Percentiles rank a stretch among this genome's conserved stretches.
These are phyloP conservation scores for Mucor lusitanicus DNA, from an alignment of 371 early-diverging fungal genomes.

Conservation along the genomic window DNA sequence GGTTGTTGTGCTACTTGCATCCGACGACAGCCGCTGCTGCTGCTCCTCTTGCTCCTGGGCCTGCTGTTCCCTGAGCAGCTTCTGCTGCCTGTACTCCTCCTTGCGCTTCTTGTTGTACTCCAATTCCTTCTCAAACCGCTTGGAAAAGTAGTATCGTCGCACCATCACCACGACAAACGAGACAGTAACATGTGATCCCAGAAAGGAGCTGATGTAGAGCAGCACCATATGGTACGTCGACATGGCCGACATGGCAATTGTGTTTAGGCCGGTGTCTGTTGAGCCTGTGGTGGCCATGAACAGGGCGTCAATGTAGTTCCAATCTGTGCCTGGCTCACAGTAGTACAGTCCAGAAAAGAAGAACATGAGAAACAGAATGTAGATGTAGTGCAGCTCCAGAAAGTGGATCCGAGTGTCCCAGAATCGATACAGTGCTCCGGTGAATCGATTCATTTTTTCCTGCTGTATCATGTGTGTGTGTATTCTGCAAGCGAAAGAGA, in stretches of 20 bases:
- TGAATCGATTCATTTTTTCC: conserved; percentile 7
- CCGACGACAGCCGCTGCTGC: background rate
- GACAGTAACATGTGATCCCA: conserved; percentile 36
- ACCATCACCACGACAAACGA: conserved; percentile 40
- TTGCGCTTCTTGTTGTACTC: conserved; percentile 29
- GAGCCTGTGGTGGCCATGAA: conserved; percentile 37
- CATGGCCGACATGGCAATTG: conserved; percentile 37
- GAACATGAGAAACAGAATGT: conserved; percentile 24
- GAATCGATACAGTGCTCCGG: conserved; percentile 7
- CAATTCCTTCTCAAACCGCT: conserved; percentile 38
- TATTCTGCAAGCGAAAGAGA: conserved; percentile 1
- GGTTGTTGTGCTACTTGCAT: background rate
- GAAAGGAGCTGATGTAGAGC: conserved; percentile 24
- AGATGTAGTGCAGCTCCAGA: conserved; percentile 38
- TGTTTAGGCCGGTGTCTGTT: conserved; percentile 42
- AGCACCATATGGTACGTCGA: conserved; percentile 34
- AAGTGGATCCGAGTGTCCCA: conserved; percentile 37
- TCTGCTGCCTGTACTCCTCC: conserved; percentile 23
- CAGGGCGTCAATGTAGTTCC: conserved; percentile 36
- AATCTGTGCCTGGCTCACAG: conserved; percentile 32
- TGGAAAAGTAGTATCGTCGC: conserved; percentile 37
- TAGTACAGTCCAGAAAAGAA: conserved; percentile 36
- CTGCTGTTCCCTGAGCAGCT: conserved; percentile 8
- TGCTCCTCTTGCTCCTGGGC: conserved; percentile 2
- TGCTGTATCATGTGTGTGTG: conserved; percentile 2